A percentile compares a stretch with the other conserved stretches of the same genome.
These are phyloP conservation scores for Akanthomyces dipterigenus DNA, from an alignment of 2,329 filamentous ascomycete genomes.

Conservation along the genomic window DNA sequence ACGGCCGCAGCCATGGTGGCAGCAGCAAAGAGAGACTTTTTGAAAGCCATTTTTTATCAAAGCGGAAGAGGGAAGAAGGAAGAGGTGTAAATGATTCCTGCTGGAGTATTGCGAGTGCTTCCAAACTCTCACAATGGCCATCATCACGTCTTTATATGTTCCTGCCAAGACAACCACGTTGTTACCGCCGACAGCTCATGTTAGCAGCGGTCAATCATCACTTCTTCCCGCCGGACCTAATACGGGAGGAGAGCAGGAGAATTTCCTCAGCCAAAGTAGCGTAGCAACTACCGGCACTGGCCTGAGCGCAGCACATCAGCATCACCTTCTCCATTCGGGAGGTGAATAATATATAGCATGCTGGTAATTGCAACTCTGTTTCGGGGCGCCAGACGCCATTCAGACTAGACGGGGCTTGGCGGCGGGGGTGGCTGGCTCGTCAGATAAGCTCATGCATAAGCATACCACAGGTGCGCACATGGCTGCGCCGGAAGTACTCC, in stretches of 20 bases:
- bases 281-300: background rate
- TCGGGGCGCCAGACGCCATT: background rate
- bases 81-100: too few relatives aligned
- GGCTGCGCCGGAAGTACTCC: background rate
- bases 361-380: background rate
- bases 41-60: background rate
- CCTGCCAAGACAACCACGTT: background rate
- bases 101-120: background rate
- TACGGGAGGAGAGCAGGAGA: background rate
- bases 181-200: background rate
- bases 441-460: background rate
- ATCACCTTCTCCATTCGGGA: background rate
- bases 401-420: background rate
- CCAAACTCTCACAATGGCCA: background rate
- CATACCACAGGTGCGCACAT: background rate
- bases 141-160: background rate
- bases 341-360: background rate
- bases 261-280: background rate
- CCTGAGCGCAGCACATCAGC: background rate
- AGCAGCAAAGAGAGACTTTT: background rate
- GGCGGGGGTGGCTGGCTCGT: background rate
- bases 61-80: background rate
- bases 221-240: background rate
- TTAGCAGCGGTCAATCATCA: background rate
- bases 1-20: conserved; percentile 2